A percentile compares a stretch with the other conserved stretches of the same genome.
These are phyloP conservation scores for Mallotus japonicus DNA, from an alignment of 441 rosid species.

Conservation along the genomic window DNA sequence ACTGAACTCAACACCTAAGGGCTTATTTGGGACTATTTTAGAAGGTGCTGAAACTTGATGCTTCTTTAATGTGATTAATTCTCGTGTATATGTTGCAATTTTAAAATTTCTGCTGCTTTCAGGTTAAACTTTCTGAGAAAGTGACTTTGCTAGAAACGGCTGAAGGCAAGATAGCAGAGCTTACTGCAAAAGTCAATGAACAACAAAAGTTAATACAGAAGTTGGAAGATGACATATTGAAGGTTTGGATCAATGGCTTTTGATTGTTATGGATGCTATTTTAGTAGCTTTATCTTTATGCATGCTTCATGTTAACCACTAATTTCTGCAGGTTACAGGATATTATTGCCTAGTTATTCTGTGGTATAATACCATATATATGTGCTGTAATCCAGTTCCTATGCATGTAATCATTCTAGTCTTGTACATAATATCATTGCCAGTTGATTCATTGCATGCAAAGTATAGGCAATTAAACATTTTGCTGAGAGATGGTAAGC, in stretches of 20 bases:
- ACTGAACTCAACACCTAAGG: not conserved
- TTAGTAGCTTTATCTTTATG: slow-evolving; percentile 7
- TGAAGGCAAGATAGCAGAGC: slow-evolving; percentile 73
- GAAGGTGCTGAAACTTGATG: not conserved
- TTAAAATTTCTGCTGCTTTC: slow-evolving; percentile 27
- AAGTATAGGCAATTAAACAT: not conserved
- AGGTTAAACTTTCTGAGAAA: slow-evolving; percentile 93
- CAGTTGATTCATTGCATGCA: not conserved
- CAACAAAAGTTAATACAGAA: slow-evolving; percentile 89
- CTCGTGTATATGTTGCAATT: slow-evolving; percentile 4
- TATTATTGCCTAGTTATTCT: slow-evolving; percentile 6
- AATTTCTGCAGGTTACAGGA: slow-evolving; percentile 8
- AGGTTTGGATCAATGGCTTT: slow-evolving; percentile 50
- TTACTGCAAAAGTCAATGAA: slow-evolving; percentile 67
- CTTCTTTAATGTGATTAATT: slow-evolving; percentile 16
- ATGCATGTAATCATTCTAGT: not conserved
- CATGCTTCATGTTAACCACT: slow-evolving; percentile 6
- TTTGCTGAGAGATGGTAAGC: not conserved
- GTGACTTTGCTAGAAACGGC: slow-evolving; percentile 70
- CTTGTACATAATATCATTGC: not conserved
- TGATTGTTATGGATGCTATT: slow-evolving; percentile 13
- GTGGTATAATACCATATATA: slow-evolving; percentile 6
- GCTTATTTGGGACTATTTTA: slow-evolving; percentile 14
- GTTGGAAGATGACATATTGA: slow-evolving; percentile 95
- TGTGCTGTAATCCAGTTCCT: not conserved